Evolutionary conservation across 1,284 basidiomycete genomes (phyloP), one percentile per base, ranked within the genome.

Genomic region (Mycena sp.): DNA sequence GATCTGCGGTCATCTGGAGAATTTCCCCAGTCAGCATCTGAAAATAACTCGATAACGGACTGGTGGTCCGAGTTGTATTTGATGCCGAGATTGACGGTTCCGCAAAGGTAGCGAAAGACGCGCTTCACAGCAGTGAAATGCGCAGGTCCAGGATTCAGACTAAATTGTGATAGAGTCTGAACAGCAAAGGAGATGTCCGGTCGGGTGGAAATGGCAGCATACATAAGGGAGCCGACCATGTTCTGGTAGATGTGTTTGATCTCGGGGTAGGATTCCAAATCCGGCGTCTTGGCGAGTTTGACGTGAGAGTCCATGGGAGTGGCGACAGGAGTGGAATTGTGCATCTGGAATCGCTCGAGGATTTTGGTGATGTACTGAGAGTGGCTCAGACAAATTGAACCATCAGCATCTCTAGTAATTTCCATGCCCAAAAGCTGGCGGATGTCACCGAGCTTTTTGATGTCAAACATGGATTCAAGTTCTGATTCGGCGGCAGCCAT

Each of bases 141-240:
- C 12, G 25, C 37, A 41, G n/a, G 59, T 32, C 51, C 64, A 16
- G 67, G 76, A 30, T 71, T 72, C 37, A 52, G 44, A 28, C 59
- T 69, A 59, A 66, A 73, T 23, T 71, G 73, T 2, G 69, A 68
- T 3, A 80, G 68, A 3, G 69, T 58, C 54, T 72, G 69, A 4
- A 72, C 72, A 10, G 71, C 63, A 52, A 68, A 76, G 0, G 71
- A 57, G 9, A 80, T 70, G 44, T 80, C 76, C 0, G 77, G 77
- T 0, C 73, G 67, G 3, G 72, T 71, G 6, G 50, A 63, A 3
- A 74, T 58, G 23, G 69, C 70, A 37, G 72, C 62, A 48, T 74
- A 79, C 37, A 73, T 68, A 2, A 76, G 46, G 1, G 61, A 65
- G 1, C 71, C 71, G 29, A 61, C 41, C 58, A 59, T 59, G 25